Base-by-base conservation (phyloP, 306 rosid genomes). In the Delonix regia region DNA sequence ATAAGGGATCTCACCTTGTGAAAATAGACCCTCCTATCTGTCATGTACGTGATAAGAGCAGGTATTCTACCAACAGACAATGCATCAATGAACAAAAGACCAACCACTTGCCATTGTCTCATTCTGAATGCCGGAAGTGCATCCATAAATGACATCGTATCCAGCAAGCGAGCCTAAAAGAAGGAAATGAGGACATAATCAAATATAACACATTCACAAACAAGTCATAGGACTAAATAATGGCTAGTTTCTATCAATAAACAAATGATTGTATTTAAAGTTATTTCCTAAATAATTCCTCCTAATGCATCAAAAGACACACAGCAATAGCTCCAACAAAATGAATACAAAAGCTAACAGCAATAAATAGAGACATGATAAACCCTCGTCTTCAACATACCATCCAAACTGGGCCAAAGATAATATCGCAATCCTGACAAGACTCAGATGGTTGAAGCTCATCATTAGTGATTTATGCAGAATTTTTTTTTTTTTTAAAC, bases 81-180 rank as follows among this genome's bases (percentile, higher is more conserved):
- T 61, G 96, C 97, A 78, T 95, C 98, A 1, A 95, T 13, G 67
- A 91, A 87, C 82, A 95, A 80, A 84, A 95, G 97, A 84, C 64
- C 85, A 12, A 93, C 75, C 85, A 91, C 90, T 82, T 91, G 95
- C 99, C 98, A 95, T 73, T 95, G 98, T 80, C 89, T 95, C 81
- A 80, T 83, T 84, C 92, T 88, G 86, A 93, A 88, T 78, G 93
- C 91, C 57, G 98, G 99, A 76, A 92, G 83, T 4, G 99, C 90
- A 16, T 95, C 96, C 59, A 83, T 71, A 80, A 89, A 91, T n/a
- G 99, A 85, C 97, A 92, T 92, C 15, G 99, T 92, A 51, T 86
- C 97, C 89, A 95, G 77, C 86, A 95, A 81, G 71, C 83, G 73
- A 27, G 80, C 92, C 99, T 95, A 82, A 59, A 45, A 84, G 33